These are phyloP conservation scores for Sonneratia caseolaris DNA, from an alignment of 345 rosid genomes.

Conservation along the genomic window DNA sequence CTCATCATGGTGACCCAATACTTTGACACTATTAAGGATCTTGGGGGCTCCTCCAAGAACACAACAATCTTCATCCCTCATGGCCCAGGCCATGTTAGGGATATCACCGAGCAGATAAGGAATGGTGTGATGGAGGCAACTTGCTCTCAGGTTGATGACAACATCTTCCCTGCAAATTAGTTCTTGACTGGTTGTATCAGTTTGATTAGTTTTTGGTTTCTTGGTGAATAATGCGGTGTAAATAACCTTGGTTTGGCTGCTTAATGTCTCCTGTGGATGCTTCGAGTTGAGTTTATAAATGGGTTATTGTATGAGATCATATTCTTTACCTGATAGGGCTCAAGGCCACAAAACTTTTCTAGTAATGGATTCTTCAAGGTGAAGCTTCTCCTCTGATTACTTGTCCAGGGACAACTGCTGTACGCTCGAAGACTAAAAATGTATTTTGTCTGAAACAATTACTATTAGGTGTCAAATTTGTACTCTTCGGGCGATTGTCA, in stretches of 20 bases:
- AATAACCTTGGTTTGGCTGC: background rate
- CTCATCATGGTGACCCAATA: slow-evolving; percentile 95
- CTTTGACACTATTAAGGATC: slow-evolving; percentile 89
- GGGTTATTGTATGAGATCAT: too few relatives aligned
- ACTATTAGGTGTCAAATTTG: too few relatives aligned
- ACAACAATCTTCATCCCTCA: slow-evolving; percentile 93
- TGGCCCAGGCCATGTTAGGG: slow-evolving; percentile 96
- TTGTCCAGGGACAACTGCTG: too few relatives aligned
- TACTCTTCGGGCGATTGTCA: too few relatives aligned
- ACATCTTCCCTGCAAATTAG: slow-evolving; percentile 3
- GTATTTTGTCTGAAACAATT: too few relatives aligned
- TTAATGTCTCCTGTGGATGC: background rate
- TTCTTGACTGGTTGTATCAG: background rate
- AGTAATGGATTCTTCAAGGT: too few relatives aligned
- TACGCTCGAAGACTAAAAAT: too few relatives aligned
- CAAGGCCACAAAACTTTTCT: too few relatives aligned
- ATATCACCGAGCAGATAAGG: slow-evolving; percentile 74
- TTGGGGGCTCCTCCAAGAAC: slow-evolving; percentile 84
- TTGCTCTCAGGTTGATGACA: slow-evolving; percentile 29
- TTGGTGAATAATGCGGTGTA: background rate
- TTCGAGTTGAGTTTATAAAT: background rate
- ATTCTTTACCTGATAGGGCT: too few relatives aligned
- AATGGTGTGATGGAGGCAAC: slow-evolving; percentile 86
- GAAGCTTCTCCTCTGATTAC: too few relatives aligned
- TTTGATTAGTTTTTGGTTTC: background rate